Base-by-base conservation (phyloP, 1,284 basidiomycete species). In the Tranzscheliella williamsii region DNA sequence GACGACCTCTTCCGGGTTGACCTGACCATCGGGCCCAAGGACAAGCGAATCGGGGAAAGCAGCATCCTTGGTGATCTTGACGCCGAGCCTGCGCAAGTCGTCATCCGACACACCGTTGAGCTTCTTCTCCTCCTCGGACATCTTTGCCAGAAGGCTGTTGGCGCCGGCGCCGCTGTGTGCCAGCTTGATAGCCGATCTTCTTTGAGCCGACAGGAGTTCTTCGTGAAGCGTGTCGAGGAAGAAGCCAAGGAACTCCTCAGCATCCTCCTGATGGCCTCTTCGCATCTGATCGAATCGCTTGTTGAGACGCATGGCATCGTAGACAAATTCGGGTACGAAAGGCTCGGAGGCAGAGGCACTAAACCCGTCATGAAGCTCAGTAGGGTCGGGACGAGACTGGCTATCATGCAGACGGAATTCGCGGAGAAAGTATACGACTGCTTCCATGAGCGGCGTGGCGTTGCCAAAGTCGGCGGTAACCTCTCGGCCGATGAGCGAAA, bases 231-330 rank as follows among this genome's bases (percentile, higher is more conserved):
- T 91, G 76, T 96, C 92, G 34, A 97, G 82, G 80, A 91, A 93
- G 80, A 96, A 95, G 8, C 94, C 93, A n/a, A 97, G 82, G 79
- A 96, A 98, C 79, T 98, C 94, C 78, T 98, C 93, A 1, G 94
- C 94, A 57, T 98, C 94, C 79, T 98, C 94, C 80, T 98, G 94
- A 61, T 92, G 89, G 0, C 93, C 93, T 24, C 89, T 85, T 84
- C 91, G 62, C 90, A 97, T 96, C 44, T 84, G 85, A 68, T 95
- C 91, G 73, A 97, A 97, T 45, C 90, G 84, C 80, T 90, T 91
- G 82, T 93, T 92, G 79, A 88, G 86, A 79, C 90, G 91, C 84
- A 95, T 87, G n/a, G 91, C 91, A 57, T 93, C 90, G 79, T 95
- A 95, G n/a, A 97, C 84, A 65, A 87, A 86, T 31, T 86, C 85